A percentile compares a stretch with the other conserved stretches of the same genome.
phyloP scores from a whole-genome alignment of 441 rosid species.

The Syzygium malaccense region DNA sequence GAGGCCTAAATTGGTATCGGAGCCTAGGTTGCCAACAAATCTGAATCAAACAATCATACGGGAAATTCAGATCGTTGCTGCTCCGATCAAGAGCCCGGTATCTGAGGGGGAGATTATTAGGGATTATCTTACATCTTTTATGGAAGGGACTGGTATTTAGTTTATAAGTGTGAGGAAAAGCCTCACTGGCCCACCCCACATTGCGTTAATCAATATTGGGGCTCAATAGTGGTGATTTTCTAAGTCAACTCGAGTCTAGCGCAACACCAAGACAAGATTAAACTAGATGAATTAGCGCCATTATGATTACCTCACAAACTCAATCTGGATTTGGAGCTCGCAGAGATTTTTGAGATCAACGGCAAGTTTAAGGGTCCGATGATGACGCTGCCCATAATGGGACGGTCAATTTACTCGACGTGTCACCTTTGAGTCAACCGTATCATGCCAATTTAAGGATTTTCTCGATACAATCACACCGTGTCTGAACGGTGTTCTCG shows the following conservation, averaged over 20 bases:
- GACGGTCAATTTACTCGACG: fast-evolving
- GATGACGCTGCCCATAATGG: background rate
- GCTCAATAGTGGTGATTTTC: fast-evolving
- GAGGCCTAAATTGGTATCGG: too few species aligned
- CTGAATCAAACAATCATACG: too few species aligned
- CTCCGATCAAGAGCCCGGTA: too few species aligned
- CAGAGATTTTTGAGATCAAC: background rate
- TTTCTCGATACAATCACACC: background rate
- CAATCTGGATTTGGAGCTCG: background rate
- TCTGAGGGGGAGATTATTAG: too few species aligned
- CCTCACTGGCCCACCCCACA: too few species aligned
- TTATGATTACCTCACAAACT: fast-evolving
- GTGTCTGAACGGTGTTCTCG: fast-evolving
- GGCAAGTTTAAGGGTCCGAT: background rate
- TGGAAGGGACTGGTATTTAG: fast-evolving
- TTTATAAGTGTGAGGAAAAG: too few species aligned
- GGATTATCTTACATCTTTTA: too few species aligned
- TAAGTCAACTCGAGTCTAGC: fast-evolving
- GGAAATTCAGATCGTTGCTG: too few species aligned
- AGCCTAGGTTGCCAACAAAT: too few species aligned
- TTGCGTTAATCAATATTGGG: background rate
- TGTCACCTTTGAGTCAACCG: fast-evolving
- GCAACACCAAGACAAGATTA: background rate
- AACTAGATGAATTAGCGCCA: fast-evolving
- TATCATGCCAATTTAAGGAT: background rate